Conservation (phyloP, 768 basidiomycete genomes). For the Kwoniella europaea region DNA sequence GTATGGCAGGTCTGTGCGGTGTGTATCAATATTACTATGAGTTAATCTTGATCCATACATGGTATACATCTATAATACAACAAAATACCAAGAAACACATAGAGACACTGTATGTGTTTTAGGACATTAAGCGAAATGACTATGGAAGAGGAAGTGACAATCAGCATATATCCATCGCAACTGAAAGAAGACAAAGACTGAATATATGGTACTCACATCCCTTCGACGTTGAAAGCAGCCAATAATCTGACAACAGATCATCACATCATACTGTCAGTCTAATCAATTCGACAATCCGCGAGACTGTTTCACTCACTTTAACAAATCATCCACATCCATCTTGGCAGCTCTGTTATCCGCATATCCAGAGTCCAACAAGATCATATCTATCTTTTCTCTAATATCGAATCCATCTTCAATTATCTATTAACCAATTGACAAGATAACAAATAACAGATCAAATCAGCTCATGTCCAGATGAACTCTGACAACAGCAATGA, state of each 20-base stretch:
- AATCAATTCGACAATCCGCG: not conserved
- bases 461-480: too few relatives aligned
- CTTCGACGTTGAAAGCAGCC: constrained; percentile 54
- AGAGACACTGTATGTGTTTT: not conserved
- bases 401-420: constrained; percentile 74
- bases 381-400: constrained; percentile 70
- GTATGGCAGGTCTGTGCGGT: too few relatives aligned
- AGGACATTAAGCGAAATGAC: constrained; percentile 4
- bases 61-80: not conserved
- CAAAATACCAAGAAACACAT: not conserved
- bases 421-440: constrained; percentile 61
- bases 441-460: too few relatives aligned
- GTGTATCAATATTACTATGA: too few relatives aligned
- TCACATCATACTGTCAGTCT: constrained; percentile 1
- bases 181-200: not conserved
- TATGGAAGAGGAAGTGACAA: not conserved
- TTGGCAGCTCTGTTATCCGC: constrained; percentile 83
- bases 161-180: not conserved
- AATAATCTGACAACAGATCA: constrained; percentile 40
- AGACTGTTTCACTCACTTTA: constrained; percentile 68
- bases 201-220: constrained; percentile 47
- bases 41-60: not conserved
- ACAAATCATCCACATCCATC: constrained; percentile 88
- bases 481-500: too few relatives aligned
- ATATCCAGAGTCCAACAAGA: constrained; percentile 73